These are phyloP conservation scores for Hygrocybe coccinea DNA, from an alignment of 768 basidiomycete species.

Conservation along the genomic window DNA sequence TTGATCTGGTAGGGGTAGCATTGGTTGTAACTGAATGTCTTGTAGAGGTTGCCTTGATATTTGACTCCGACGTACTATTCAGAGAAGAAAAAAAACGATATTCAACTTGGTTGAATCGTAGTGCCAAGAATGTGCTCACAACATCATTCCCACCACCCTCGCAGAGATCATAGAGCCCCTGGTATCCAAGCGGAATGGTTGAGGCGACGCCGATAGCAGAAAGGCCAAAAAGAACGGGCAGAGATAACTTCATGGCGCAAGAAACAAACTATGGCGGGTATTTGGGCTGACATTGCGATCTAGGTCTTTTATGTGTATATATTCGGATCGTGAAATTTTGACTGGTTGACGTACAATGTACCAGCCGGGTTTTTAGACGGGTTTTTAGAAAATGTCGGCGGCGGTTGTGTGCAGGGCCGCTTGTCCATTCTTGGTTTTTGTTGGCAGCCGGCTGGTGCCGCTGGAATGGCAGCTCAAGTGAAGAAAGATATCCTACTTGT, in stretches of 20 bases:
- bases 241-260: not conserved
- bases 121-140: not conserved
- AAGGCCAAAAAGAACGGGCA: not conserved
- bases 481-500: conserved; percentile 51
- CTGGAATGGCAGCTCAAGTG: not conserved
- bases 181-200: not conserved
- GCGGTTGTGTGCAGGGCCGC: no score
- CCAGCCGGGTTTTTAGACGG: no score
- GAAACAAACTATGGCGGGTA: no score
- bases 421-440: no score
- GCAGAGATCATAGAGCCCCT: not conserved
- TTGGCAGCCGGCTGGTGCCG: no score
- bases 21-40: conserved; percentile 7
- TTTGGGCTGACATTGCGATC: not conserved
- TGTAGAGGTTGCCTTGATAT: conserved; percentile 3
- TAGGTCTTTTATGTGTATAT: no score
- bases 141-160: not conserved
- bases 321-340: no score
- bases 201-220: not conserved
- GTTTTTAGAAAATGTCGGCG: no score
- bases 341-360: no score
- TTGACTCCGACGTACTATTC: conserved; percentile 4
- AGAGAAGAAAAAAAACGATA: not conserved
- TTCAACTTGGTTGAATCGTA: not conserved
- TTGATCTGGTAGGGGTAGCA: conserved; percentile 16